Evolutionary conservation across 2,329 filamentous ascomycete genomes (phyloP), one percentile per base, ranked within the genome.

Genomic region (Tolypocladium ovalisporum): DNA sequence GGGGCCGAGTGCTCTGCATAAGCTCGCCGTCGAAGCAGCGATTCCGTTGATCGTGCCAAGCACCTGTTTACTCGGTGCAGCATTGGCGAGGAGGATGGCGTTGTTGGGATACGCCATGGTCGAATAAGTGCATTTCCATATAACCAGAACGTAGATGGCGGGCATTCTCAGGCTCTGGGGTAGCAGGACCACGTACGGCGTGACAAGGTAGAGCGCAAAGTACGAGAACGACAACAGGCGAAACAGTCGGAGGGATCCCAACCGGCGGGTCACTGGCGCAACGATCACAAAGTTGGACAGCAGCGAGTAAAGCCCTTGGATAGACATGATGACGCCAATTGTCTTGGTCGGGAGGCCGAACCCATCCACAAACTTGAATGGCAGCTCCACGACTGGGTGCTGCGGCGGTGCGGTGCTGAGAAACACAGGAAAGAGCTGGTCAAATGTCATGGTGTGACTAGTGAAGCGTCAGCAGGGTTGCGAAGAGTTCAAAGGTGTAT

Each of bases 361-460:
- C 22, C 94, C 93, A 58, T 90, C 90, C 3, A 85, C 85, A 64
- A 99, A 97, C 65, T 88, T 87, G 77, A 99, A 94, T 0, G 93
- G 93, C 2, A 96, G 80, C 15, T 74, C 79, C 61, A 65, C 77
- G 61, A 67, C 82, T 72, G 67, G 80, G 68, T 66, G 79, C 69
- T 75, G 64, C 1, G 78, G 79, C 12, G 75, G 70, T 19, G 74
- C 73, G 51, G 89, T 89, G 71, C 89, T 93, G 67, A 99, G 83
- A 64, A 99, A 90, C 2, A 97, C 89, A 0, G 94, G 93, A 64
- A 97, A 86, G 54, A 97, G 81, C 67, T 96, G 89, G 72, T 99
- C 94, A 65, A 96, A 94, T 0, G 92, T 95, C 73, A 99, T 97
- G 15, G 93, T 97, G 75, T 97, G 93, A 75, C 92, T 96, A 66